phyloP scores from a whole-genome alignment of 2,329 filamentous ascomycete genomes.

The Plectosphaerella cucumerina region DNA sequence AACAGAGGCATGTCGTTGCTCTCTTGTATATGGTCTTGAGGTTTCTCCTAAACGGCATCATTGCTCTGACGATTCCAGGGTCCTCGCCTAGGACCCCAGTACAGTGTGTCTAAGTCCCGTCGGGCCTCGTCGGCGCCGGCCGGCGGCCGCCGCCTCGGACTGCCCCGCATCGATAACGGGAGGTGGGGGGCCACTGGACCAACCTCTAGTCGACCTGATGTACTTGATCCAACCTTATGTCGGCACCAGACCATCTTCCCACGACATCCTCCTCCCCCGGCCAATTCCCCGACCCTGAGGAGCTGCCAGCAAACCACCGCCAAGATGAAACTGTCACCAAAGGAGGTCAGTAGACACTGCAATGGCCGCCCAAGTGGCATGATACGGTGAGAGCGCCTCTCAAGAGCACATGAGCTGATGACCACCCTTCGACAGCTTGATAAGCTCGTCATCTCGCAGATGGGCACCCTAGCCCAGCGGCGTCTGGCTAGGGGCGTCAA shows the following conservation, averaged over 20 bases:
- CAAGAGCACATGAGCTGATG: no score
- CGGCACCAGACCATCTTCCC: no score
- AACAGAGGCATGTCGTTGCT: no score
- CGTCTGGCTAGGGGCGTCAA: conserved; percentile 83
- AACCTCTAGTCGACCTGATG: not conserved
- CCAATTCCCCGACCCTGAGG: no score
- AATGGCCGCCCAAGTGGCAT: no score
- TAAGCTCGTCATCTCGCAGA: conserved; percentile 89
- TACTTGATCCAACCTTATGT: not conserved
- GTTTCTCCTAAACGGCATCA: no score
- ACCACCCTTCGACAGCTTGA: conserved; percentile 64
- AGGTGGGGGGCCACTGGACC: not conserved
- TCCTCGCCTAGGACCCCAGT: no score
- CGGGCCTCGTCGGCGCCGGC: not conserved
- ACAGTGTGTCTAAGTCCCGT: no score
- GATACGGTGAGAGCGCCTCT: no score
- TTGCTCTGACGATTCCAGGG: no score
- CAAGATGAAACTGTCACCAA: not conserved
- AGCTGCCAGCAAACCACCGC: not conserved
- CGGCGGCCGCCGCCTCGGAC: not conserved
- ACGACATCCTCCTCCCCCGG: no score
- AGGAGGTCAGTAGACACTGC: not conserved
- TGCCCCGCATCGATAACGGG: not conserved
- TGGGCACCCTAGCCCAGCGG: conserved; percentile 82
- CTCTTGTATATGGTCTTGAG: no score